Evolutionary conservation across 148 eudicot genomes (phyloP).

Genomic region (Cornus kousa): DNA sequence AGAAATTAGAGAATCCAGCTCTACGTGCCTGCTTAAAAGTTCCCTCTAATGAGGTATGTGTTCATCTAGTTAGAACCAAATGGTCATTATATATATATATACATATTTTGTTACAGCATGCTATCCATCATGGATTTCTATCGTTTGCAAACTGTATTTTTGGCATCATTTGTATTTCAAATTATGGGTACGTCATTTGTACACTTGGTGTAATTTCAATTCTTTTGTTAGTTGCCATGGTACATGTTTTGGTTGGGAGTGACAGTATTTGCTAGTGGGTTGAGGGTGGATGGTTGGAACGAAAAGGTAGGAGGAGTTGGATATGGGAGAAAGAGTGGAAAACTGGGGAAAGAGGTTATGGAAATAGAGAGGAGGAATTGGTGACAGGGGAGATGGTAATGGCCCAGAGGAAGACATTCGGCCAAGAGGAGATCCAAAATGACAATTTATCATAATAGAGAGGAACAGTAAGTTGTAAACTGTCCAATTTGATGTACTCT

Average conservation of each 20-base stretch:
- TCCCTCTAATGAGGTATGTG: slow-evolving; percentile 74
- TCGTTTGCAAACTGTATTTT: background rate
- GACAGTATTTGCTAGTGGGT: background rate
- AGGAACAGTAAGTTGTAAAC: background rate
- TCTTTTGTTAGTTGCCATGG: background rate
- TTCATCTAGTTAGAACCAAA: slow-evolving; percentile 7
- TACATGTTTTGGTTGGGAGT: background rate
- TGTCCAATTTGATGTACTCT: background rate
- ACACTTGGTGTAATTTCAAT: background rate
- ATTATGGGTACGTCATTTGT: background rate
- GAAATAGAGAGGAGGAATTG: background rate
- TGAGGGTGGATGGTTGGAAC: background rate
- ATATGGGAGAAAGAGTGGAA: background rate
- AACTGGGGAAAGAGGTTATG: background rate
- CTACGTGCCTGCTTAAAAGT: slow-evolving; percentile 86
- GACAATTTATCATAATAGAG: background rate
- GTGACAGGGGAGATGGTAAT: background rate
- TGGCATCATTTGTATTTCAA: background rate
- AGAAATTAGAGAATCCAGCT: slow-evolving; percentile 96
- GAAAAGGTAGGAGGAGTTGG: background rate
- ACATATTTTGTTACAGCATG: background rate
- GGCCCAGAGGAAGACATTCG: background rate
- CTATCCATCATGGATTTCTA: background rate
- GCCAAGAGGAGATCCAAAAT: background rate
- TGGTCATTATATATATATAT: background rate